A percentile compares a stretch with the other conserved stretches of the same genome.
phyloP scores from a whole-genome alignment of 179 eudicot species.

The Gypsophila paniculata region DNA sequence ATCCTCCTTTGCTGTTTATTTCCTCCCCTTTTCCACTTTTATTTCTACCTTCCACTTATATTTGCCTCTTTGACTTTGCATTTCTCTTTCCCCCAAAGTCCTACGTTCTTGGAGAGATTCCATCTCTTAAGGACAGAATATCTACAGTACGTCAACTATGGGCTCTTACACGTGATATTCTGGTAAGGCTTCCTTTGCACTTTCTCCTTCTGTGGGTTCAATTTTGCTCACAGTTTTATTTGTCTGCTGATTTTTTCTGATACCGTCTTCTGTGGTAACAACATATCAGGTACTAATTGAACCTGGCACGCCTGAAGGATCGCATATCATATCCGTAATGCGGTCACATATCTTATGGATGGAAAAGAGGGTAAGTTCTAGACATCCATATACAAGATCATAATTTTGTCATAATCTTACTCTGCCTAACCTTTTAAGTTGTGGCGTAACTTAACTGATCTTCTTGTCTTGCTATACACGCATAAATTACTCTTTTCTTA shows the following conservation, averaged over 20 bases:
- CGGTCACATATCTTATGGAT: constrained; percentile 94
- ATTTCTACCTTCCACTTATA: constrained; percentile 9
- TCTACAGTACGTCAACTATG: constrained; percentile 84
- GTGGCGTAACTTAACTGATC: background rate
- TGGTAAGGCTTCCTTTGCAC: constrained; percentile 43
- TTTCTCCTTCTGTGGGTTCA: background rate
- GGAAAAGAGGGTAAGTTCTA: constrained; percentile 76
- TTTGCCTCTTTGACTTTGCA: constrained; percentile 2
- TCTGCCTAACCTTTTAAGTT: background rate
- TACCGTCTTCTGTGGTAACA: background rate
- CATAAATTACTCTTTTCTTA: constrained; percentile 26
- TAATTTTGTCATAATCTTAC: background rate
- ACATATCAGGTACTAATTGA: constrained; percentile 71
- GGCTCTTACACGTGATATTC: constrained; percentile 75
- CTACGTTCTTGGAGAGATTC: constrained; percentile 97
- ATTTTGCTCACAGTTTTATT: background rate
- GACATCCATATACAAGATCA: background rate
- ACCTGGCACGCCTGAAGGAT: constrained; percentile 97
- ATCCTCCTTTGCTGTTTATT: constrained; percentile 11
- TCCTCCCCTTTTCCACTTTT: background rate
- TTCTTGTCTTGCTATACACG: background rate
- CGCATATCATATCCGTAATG: constrained; percentile 75
- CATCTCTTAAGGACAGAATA: constrained; percentile 77
- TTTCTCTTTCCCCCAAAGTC: constrained; percentile 43
- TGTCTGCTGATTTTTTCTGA: background rate